Evolutionary conservation across 2,329 filamentous ascomycete genomes (phyloP).

Genomic region (Acephala macrosclerotiorum): DNA sequence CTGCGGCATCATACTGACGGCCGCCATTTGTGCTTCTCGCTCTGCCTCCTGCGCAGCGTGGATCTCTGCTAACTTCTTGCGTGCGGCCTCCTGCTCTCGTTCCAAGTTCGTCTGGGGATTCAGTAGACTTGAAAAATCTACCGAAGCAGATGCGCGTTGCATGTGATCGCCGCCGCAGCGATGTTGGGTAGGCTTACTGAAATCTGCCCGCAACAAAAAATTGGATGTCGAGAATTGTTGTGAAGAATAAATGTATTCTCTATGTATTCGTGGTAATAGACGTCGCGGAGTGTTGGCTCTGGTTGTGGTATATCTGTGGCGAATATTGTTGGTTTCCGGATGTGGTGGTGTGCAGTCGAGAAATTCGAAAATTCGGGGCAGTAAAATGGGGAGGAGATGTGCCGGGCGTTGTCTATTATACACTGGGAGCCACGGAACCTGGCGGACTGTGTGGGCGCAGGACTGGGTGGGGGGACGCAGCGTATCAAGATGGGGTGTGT

Average conservation of each 20-base stretch:
- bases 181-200: slow-evolving; percentile 39
- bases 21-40: slow-evolving; percentile 57
- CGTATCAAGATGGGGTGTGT: neutral
- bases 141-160: slow-evolving; percentile 76
- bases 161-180: slow-evolving; percentile 65
- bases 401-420: slow-evolving; percentile 31
- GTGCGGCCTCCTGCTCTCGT: slow-evolving; percentile 42
- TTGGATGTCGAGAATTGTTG: neutral
- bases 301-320: too few relatives aligned
- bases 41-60: slow-evolving; percentile 43
- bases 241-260: too few relatives aligned
- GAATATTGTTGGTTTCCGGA: too few relatives aligned
- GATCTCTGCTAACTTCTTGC: slow-evolving; percentile 42
- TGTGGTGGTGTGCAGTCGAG: too few relatives aligned
- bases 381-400: slow-evolving; percentile 34
- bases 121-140: slow-evolving; percentile 79
- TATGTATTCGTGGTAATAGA: too few relatives aligned
- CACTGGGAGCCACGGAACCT: too few relatives aligned
- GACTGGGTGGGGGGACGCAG: neutral
- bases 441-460: neutral
- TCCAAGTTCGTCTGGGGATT: slow-evolving; percentile 61
- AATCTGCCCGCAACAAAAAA: slow-evolving; percentile 1
- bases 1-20: slow-evolving; percentile 49
- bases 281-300: too few relatives aligned
- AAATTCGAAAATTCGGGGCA: slow-evolving; percentile 24